Evolutionary conservation across 768 basidiomycete genomes (phyloP).

Genomic region (Pisolithus microcarpus): DNA sequence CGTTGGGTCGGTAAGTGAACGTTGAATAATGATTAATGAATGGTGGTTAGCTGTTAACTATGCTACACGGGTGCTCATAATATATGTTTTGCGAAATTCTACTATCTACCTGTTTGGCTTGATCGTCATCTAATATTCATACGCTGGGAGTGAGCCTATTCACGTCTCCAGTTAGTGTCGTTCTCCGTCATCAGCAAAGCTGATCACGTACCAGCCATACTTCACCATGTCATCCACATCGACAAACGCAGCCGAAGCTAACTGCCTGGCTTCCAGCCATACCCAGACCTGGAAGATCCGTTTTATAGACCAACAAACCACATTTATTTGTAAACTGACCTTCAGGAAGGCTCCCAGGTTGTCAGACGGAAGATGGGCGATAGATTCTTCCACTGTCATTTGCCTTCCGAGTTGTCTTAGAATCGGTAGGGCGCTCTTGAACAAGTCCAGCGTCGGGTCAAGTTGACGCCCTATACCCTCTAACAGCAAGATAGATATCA

Average conservation of each 20-base stretch:
- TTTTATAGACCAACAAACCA: not conserved
- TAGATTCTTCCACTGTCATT: conserved; percentile 71
- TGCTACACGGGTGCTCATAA: too few species aligned
- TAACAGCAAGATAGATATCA: conserved; percentile 85
- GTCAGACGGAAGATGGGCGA: conserved; percentile 55
- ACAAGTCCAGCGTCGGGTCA: conserved; percentile 87
- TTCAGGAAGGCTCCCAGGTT: conserved; percentile 85
- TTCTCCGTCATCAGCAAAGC: not conserved
- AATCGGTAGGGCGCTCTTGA: conserved; percentile 93
- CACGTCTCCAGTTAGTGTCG: conserved; percentile 10
- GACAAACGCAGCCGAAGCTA: conserved; percentile 71
- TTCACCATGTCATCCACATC: conserved; percentile 83
- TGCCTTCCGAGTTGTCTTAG: conserved; percentile 85
- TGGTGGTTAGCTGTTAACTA: too few species aligned
- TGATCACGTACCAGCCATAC: conserved; percentile 66
- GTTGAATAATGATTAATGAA: too few species aligned
- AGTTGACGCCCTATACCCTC: conserved; percentile 95
- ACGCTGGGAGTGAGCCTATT: conserved; percentile 47
- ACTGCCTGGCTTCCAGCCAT: conserved; percentile 84
- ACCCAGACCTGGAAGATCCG: conserved; percentile 67
- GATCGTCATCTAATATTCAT: conserved; percentile 14
- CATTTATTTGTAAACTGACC: conserved; percentile 36
- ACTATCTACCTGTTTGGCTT: too few species aligned
- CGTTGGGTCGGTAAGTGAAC: too few species aligned
- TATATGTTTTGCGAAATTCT: too few species aligned